Conservation (phyloP, 768 basidiomycete genomes). For the Clitopilus hobsonii region DNA sequence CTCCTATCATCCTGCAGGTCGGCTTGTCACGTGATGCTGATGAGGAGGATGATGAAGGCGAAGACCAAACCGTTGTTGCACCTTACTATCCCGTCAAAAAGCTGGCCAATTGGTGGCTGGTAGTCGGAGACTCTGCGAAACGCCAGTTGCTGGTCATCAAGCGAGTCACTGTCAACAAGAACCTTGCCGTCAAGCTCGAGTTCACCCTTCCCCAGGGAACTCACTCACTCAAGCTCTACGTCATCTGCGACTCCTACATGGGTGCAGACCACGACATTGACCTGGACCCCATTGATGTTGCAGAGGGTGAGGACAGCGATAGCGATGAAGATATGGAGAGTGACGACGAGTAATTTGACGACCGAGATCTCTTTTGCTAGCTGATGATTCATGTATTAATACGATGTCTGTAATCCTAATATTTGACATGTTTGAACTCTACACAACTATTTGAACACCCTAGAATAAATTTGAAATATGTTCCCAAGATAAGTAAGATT, state of each 20-base stretch:
- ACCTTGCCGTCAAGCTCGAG: slow-evolving; percentile 81
- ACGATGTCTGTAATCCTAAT: not conserved
- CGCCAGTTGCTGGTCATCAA: slow-evolving; percentile 82
- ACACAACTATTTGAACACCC: too few species aligned
- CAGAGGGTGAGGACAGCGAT: slow-evolving; percentile 85
- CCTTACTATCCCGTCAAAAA: slow-evolving; percentile 91
- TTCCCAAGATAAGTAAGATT: too few species aligned
- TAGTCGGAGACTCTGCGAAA: slow-evolving; percentile 80
- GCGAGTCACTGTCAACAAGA: slow-evolving; percentile 87
- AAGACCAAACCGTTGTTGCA: slow-evolving; percentile 84
- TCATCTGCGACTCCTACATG: slow-evolving; percentile 90
- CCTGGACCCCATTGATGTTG: slow-evolving; percentile 79
- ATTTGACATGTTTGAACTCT: not conserved
- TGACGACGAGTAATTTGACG: slow-evolving; percentile 41
- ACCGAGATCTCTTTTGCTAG: not conserved
- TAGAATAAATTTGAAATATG: too few species aligned
- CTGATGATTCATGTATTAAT: not conserved
- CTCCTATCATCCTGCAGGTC: slow-evolving; percentile 80
- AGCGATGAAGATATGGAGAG: slow-evolving; percentile 75
- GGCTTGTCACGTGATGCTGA: slow-evolving; percentile 78
- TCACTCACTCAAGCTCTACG: slow-evolving; percentile 79
- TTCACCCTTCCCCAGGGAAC: slow-evolving; percentile 83
- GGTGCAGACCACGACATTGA: slow-evolving; percentile 92
- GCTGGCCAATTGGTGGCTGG: slow-evolving; percentile 96
- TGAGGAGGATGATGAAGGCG: slow-evolving; percentile 60